Evolutionary conservation across 2,329 filamentous ascomycete species (phyloP).

Genomic region (Colletotrichum godetiae): DNA sequence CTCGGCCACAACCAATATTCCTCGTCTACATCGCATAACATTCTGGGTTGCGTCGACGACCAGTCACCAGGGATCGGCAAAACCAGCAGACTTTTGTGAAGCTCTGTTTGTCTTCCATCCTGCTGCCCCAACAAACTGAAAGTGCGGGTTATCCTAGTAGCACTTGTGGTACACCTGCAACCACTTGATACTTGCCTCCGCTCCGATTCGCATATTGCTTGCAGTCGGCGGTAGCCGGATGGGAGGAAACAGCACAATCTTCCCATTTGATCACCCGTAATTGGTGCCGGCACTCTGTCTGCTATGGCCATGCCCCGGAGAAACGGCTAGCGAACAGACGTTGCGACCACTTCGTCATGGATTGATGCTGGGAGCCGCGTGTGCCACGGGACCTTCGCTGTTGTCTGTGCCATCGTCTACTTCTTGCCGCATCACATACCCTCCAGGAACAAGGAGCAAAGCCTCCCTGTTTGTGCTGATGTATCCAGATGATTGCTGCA

Average conservation of each 20-base stretch:
- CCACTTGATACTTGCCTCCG: neutral
- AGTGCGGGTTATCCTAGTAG: neutral
- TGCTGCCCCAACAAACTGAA: slow-evolving; percentile 21
- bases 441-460: neutral
- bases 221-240: neutral
- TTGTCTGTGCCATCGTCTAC: neutral
- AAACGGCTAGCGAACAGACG: neutral
- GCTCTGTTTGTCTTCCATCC: neutral
- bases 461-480: neutral
- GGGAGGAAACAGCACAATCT: neutral
- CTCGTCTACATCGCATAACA: neutral
- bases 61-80: neutral
- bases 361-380: neutral
- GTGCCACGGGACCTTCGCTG: neutral
- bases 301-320: neutral
- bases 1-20: neutral
- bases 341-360: slow-evolving; percentile 1
- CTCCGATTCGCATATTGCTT: neutral
- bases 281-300: neutral
- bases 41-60: neutral
- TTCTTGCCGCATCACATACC: neutral
- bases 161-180: neutral
- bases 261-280: neutral
- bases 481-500: neutral
- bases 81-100: neutral